These are phyloP conservation scores for Crotalaria pallida DNA, from an alignment of 306 rosid genomes.

Conservation along the genomic window DNA sequence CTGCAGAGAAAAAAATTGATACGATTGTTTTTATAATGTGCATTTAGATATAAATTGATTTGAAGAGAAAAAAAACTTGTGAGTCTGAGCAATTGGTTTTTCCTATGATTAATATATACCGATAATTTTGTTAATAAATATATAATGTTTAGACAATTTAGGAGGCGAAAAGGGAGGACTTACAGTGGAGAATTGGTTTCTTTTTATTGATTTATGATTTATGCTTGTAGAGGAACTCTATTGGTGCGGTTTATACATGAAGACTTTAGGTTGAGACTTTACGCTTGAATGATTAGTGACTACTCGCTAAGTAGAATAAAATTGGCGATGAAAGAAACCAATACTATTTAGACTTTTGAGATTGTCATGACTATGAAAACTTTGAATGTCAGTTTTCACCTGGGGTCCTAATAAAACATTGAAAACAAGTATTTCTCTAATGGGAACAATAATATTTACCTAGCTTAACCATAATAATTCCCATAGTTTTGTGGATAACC, in stretches of 20 bases:
- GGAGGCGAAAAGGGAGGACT: not conserved
- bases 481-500: slow-evolving; percentile 51
- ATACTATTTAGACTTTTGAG: not conserved
- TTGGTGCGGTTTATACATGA: too few species aligned
- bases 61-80: not conserved
- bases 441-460: not conserved
- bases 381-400: not conserved
- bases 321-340: not conserved
- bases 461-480: slow-evolving; percentile 18
- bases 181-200: too few species aligned
- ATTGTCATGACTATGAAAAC: not conserved
- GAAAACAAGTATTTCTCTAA: slow-evolving; percentile 10
- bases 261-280: too few species aligned
- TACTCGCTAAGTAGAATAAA: not conserved
- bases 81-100: not conserved
- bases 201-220: too few species aligned
- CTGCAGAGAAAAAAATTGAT: not conserved
- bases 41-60: too few species aligned
- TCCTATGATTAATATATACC: not conserved
- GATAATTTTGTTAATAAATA: not conserved
- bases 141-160: not conserved
- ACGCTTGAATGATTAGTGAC: too few species aligned
- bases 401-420: not conserved
- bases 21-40: not conserved
- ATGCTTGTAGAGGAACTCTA: too few species aligned